These are phyloP conservation scores for Strobilomyces echinocephalus DNA, from an alignment of 768 basidiomycete genomes.

Conservation along the genomic window DNA sequence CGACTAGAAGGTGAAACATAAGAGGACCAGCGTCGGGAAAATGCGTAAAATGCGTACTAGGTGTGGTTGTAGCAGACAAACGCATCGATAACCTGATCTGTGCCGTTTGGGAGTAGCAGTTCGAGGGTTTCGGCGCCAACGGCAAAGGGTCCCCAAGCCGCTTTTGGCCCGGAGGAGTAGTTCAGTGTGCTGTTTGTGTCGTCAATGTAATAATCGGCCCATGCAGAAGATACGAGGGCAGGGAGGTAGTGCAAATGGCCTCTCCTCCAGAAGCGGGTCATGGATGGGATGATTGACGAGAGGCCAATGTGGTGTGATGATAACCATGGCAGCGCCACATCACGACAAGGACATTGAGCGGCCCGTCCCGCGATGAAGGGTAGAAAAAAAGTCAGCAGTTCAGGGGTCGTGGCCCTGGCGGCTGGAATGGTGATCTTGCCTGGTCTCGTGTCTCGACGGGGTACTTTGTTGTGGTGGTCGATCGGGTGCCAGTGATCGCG, in stretches of 20 bases:
- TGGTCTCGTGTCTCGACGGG: no score
- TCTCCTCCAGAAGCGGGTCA: background rate
- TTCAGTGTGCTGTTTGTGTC: constrained; percentile 22
- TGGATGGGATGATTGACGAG: background rate
- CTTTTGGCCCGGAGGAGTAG: constrained; percentile 22
- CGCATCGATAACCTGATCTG: constrained; percentile 18
- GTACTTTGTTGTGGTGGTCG: background rate
- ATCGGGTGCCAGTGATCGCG: no score
- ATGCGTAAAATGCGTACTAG: constrained; percentile 11
- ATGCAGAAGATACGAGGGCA: constrained; percentile 1
- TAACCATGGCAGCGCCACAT: no score
- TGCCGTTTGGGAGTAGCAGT: constrained; percentile 17
- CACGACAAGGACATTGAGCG: no score
- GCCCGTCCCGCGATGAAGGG: no score
- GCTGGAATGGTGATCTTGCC: no score
- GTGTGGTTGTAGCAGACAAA: constrained; percentile 25
- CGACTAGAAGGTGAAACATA: constrained; percentile 9
- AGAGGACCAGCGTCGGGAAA: background rate
- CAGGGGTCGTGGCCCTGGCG: no score
- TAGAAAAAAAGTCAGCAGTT: no score
- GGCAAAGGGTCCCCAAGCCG: constrained; percentile 21
- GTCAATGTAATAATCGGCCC: constrained; percentile 23
- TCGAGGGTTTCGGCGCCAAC: constrained; percentile 7
- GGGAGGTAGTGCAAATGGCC: background rate
- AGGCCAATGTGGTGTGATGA: no score